Conservation (phyloP, 352 stramenopile species). For the Pythium utonaiense region DNA sequence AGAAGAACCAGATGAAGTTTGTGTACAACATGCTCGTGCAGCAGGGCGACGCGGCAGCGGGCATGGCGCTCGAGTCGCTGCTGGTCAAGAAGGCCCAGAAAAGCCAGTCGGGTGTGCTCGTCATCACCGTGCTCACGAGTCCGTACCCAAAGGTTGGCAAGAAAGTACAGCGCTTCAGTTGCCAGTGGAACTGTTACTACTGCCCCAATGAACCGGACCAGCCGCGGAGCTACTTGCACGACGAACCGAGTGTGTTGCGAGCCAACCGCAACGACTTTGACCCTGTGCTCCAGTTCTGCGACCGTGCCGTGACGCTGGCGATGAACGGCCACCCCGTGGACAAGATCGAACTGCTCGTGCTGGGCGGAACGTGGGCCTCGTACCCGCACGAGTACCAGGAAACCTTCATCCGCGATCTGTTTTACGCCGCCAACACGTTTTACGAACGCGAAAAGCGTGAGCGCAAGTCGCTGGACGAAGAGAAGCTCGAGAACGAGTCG, state of each 20-base stretch:
- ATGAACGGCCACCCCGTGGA: slow-evolving; percentile 92
- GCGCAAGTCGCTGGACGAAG: slow-evolving; percentile 73
- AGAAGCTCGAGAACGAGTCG: slow-evolving; percentile 88
- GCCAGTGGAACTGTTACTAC: slow-evolving; percentile 96
- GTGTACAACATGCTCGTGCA: slow-evolving; percentile 75
- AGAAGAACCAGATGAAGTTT: slow-evolving; percentile 91
- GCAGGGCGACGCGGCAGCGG: slow-evolving; percentile 41
- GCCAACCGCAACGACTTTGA: slow-evolving; percentile 92
- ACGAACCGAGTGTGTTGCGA: slow-evolving; percentile 90
- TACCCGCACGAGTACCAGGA: slow-evolving; percentile 91
- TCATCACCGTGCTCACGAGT: slow-evolving; percentile 91
- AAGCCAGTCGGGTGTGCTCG: slow-evolving; percentile 87
- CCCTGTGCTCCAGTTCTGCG: slow-evolving; percentile 89
- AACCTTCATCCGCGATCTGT: slow-evolving; percentile 89
- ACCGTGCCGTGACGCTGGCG: slow-evolving; percentile 85
- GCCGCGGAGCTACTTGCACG: slow-evolving; percentile 90
- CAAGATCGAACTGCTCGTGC: slow-evolving; percentile 91
- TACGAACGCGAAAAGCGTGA: slow-evolving; percentile 70
- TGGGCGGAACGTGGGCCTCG: slow-evolving; percentile 91
- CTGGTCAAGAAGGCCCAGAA: slow-evolving; percentile 90
- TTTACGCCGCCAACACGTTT: slow-evolving; percentile 92
- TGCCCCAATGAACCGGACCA: slow-evolving; percentile 92
- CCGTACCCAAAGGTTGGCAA: slow-evolving; percentile 79
- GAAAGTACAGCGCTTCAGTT: slow-evolving; percentile 88
- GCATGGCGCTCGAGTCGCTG: slow-evolving; percentile 65